Conservation (phyloP, 208 protist species). For the Leishmania mexicana region DNA sequence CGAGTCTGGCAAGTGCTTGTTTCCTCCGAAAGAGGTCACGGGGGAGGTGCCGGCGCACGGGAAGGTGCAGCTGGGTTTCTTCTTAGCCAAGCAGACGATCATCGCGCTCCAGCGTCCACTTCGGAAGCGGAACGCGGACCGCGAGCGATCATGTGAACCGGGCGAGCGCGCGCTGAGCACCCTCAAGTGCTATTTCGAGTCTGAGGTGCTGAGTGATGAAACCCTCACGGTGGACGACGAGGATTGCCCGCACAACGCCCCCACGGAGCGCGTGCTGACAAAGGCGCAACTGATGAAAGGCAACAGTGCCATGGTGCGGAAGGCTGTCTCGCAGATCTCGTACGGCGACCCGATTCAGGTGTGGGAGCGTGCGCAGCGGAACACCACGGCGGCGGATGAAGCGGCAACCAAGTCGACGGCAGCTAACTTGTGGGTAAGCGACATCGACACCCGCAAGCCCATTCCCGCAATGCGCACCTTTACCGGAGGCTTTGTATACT, state of each 20-base stretch:
- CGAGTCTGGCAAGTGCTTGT: conserved; percentile 82
- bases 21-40: conserved; percentile 51
- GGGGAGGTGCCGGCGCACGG: conserved; percentile 45
- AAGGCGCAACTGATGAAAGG: conserved; percentile 38
- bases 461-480: conserved; percentile 73
- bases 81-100: conserved; percentile 83
- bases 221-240: conserved; percentile 77
- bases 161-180: conserved; percentile 46
- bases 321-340: conserved; percentile 57
- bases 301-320: conserved; percentile 44
- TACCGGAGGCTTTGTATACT: conserved; percentile 62
- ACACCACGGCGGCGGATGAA: not conserved
- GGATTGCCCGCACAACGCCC: conserved; percentile 66
- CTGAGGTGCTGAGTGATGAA: conserved; percentile 52
- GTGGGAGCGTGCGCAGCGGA: conserved; percentile 50
- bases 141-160: conserved; percentile 41
- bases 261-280: conserved; percentile 56
- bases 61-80: conserved; percentile 85
- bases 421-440: conserved; percentile 67
- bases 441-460: conserved; percentile 76
- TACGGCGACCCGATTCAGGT: conserved; percentile 88
- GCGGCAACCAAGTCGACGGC: conserved; percentile 31
- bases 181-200: conserved; percentile 78
- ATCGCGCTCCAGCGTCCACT: conserved; percentile 36
- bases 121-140: conserved; percentile 34